Base-by-base conservation (phyloP, 305 asterid genomes). In the Plantago lanceolata region DNA sequence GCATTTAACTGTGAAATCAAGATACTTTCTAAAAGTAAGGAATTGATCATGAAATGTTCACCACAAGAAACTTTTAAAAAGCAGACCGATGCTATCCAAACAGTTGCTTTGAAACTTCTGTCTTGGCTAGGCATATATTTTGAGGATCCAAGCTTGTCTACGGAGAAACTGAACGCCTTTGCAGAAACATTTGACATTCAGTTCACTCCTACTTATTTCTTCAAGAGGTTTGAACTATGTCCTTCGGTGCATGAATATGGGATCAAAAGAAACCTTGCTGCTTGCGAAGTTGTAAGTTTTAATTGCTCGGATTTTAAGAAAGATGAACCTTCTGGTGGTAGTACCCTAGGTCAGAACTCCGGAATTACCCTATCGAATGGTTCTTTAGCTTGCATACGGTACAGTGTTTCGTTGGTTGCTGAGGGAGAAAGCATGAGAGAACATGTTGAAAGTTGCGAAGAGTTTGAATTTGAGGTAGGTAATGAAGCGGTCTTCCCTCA, bases 381-480 rank as follows among this genome's bases (percentile, higher is more conserved):
- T 65, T 87, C 84, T 73, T 77, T 89, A 73, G 86, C 79, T 50
- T 80, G 84, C 72, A 68, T 87, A 62, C 65, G 85, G 71, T 93
- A 85, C 72, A 76, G 78, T 45, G 84, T 85, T 57, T 76, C 79
- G 51, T 84, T 87, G 80, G 75, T 78, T 50, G 45, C 75, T 3
- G 82, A 76, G 72, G 83, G 75, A 51, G 88, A 77, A 14, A 19
- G 64, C 61, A 29, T 56, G 65, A 93, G 81, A 79, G 90, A 85
- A 68, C 75, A 67, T 72, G 76, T 93, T 37, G 98, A 93, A 83
- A 83, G 96, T 79, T 79, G 76, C 64, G 92, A 89, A 65, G 87
- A 84, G 59, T 93, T 89, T 72, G 98, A 92, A 71, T 92, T 92
- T 74, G 98, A 89, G 84, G 75, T 87, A 17, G 97, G 98, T 55